Base-by-base conservation (phyloP, 176 grass and related monocot species). In the Juncus effusus region DNA sequence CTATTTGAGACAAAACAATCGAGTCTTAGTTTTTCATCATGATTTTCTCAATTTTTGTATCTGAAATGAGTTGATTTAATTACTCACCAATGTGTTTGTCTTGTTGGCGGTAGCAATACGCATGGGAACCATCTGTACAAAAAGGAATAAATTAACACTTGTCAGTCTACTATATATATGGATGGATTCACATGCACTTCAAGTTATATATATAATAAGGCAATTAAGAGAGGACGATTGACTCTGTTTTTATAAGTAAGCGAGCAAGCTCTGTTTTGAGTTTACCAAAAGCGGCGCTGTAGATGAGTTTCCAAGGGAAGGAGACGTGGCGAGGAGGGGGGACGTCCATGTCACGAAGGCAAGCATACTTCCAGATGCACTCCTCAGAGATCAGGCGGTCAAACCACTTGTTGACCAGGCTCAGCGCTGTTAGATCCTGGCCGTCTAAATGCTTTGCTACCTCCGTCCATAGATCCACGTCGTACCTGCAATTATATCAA, bases 381-480 rank as follows among this genome's bases (percentile, higher is more conserved):
- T 97, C 82, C 60, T 97, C 85, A 40, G 47, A 72, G 54, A 93
- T 54, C 36, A 93, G 80, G 67, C 45, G 74, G 70, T 11, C 56
- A 76, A 97, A 97, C 94, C 94, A 92, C 57, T 35, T 77, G 63
- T 85, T 79, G 74, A 69, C 74, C 9, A 38, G 8, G 72, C 78
- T 73, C 41, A 97, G 85, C 71, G 62, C 70, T 16, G 84, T 65
- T 56, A 97, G 82, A 79, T 97, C 88, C 28, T 10, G 56, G 12
- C 88, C 94, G 47, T 81, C 76, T 16, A 97, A 75, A 72, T 86
- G 73, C 78, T 86, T 97, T 63, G 88, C 85, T 16, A 97, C 85
- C 83, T 97, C 94, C 59, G 85, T 97, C 94, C 94, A 97, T 8
- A 86, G 16, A 70, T 97, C 94, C 67, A 64, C 59, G 45, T 93